phyloP scores from a whole-genome alignment of 2,329 filamentous ascomycete species.

The Magnaporthales sp. region DNA sequence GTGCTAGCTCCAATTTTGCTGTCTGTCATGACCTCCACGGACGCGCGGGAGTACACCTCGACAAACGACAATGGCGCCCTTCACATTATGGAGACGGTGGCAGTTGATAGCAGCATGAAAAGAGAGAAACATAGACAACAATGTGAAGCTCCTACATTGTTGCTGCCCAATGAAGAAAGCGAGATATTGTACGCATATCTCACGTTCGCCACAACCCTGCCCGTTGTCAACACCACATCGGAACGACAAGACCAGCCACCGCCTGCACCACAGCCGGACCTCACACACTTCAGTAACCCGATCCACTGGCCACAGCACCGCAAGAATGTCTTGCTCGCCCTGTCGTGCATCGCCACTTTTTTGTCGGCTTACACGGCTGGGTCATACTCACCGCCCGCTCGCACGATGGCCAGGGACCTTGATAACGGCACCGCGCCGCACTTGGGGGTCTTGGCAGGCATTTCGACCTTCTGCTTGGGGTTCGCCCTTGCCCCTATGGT shows the following conservation, averaged over 20 bases:
- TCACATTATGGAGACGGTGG: not conserved
- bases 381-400: conserved; percentile 63
- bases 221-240: conserved; percentile 15
- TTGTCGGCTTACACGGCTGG: conserved; percentile 76
- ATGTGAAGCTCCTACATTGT: not conserved
- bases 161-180: not conserved
- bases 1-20: not conserved
- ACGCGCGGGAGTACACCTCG: not conserved
- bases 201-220: conserved; percentile 28
- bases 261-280: conserved; percentile 42
- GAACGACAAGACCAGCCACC: conserved; percentile 8
- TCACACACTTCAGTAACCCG: conserved; percentile 60
- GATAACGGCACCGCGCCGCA: conserved; percentile 34
- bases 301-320: conserved; percentile 61
- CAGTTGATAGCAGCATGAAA: not conserved
- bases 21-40: not conserved
- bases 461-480: conserved; percentile 74
- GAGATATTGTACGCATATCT: conserved; percentile 23
- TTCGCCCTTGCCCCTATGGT: conserved; percentile 83
- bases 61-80: not conserved
- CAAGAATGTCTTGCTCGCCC: conserved; percentile 62
- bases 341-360: conserved; percentile 69
- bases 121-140: not conserved
- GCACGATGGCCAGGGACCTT: conserved; percentile 58
- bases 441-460: conserved; percentile 62